Base-by-base conservation (phyloP, 2,329 filamentous ascomycete species). In the Gaeumannomyces sp. region DNA sequence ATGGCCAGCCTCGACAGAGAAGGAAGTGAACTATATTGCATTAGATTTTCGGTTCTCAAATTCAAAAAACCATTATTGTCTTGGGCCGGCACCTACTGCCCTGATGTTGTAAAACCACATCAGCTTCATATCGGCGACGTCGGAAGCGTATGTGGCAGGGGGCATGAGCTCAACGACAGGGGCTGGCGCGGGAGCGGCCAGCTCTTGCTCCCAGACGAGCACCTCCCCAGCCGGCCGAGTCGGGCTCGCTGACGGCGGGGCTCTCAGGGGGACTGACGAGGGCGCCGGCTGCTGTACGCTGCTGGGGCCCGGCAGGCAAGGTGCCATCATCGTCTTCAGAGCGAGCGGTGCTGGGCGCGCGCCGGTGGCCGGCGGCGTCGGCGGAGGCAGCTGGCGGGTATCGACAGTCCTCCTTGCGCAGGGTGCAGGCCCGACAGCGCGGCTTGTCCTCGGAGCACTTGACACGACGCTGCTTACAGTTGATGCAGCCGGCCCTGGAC, bases 51-150 rank as follows among this genome's bases (percentile, higher is more conserved):
- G 4, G 6, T n/a, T 8, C 19, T n/a, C 19, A 19, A 53, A 11
- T 10, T n/a, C 19, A 4, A 11, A 7, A 25, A 10, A 14, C 6
- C 14, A 11, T 14, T 10, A n/a, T 25, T 6, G 38, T 19, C 38
- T 19, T 19, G 1, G n/a, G n/a, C 22, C 13, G n/a, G 45, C 45
- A 53, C 45, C 7, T 53, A 53, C 45, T 11, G 81, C 82, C 38
- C 77, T 71, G 11, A 75, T 76, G 16, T 80, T 81, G 69, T 83
- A 86, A 69, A 83, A 83, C 82, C 83, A 85, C 8, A 86, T 70
- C 57, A 85, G 76, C 67, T 78, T 80, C 80, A 86, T 82, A 66
- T 85, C 82, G 31, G 74, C 68, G 38, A 76, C 73, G 57, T 78
- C 73, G 63, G 57, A n/a, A 14, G n/a, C 33, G 38, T 2, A n/a